Percentiles rank a stretch among this genome's conserved stretches.
phyloP scores from a whole-genome alignment of 176 grass and related monocot species.

The Cymbopogon citratus region DNA sequence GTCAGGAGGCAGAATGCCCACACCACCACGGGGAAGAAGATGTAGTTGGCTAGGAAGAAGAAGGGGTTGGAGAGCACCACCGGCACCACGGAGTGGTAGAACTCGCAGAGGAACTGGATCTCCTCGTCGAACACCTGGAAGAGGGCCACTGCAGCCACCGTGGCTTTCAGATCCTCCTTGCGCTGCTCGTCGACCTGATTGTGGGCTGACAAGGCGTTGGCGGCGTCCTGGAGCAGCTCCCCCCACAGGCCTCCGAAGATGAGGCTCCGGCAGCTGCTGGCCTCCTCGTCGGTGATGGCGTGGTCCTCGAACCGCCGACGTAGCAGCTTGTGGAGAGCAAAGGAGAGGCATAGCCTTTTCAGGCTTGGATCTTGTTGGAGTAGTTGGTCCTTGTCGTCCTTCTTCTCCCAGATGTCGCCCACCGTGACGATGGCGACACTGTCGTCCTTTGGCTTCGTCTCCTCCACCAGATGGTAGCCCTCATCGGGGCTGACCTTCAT shows the following conservation, averaged over 20 bases:
- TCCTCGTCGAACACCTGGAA: not conserved
- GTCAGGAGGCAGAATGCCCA: not conserved
- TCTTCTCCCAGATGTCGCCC: not conserved
- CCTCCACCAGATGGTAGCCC: not conserved
- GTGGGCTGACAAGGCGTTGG: too few relatives aligned
- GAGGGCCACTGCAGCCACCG: not conserved
- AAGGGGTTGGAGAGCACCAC: not conserved
- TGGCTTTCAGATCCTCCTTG: not conserved
- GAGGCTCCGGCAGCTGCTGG: not conserved
- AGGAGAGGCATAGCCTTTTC: conserved; percentile 6
- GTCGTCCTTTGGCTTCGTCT: too few relatives aligned
- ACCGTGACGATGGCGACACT: not conserved
- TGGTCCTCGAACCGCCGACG: not conserved
- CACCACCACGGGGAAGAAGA: not conserved
- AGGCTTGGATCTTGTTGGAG: not conserved
- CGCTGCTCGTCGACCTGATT: too few relatives aligned
- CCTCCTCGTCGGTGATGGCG: not conserved
- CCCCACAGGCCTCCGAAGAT: not conserved
- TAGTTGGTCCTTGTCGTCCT: not conserved
- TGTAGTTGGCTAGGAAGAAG: conserved; percentile 2
- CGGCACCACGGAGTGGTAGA: not conserved
- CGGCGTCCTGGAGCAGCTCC: not conserved
- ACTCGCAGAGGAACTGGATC: not conserved
- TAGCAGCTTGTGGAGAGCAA: conserved; percentile 6
- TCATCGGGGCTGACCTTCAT: not conserved